Conservation (phyloP, 208 protist species). For the Leishmania gerbilli region DNA sequence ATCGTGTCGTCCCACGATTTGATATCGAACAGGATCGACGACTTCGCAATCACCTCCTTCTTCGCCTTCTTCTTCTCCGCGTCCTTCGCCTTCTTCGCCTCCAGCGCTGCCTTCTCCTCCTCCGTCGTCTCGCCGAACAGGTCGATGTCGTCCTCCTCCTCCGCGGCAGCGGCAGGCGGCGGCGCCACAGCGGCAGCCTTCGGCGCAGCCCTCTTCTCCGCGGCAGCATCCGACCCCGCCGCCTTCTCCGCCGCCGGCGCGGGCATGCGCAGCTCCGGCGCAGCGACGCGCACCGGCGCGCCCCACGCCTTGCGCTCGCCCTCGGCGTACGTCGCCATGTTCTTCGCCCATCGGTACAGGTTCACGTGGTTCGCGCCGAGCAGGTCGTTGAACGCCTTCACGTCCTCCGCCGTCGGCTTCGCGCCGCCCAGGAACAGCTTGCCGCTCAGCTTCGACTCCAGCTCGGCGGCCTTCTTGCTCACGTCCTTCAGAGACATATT, state of each 20-base stretch:
- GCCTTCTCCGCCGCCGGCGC: constrained; percentile 14
- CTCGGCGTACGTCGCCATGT: constrained; percentile 70
- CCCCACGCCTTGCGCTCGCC: constrained; percentile 56
- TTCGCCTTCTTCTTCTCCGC: constrained; percentile 85
- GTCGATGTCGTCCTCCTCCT: constrained; percentile 86
- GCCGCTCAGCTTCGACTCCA: constrained; percentile 57
- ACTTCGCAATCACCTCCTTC: constrained; percentile 87
- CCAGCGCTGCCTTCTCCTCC: constrained; percentile 82
- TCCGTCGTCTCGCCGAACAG: constrained; percentile 89
- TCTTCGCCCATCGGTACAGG: constrained; percentile 76
- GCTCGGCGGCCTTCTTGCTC: constrained; percentile 49
- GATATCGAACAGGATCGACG: constrained; percentile 91
- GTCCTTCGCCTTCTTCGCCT: constrained; percentile 87
- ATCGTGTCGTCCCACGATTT: constrained; percentile 95
- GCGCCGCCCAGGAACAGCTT: constrained; percentile 73
- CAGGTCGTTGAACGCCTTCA: constrained; percentile 75
- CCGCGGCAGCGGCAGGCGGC: constrained; percentile 32
- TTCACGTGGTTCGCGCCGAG: constrained; percentile 51
- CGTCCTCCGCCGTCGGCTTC: constrained; percentile 66
- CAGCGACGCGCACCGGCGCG: constrained; percentile 55
- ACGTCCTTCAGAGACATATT: constrained; percentile 70
- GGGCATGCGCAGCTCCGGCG: constrained; percentile 31
- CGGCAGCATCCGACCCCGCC: constrained; percentile 28
- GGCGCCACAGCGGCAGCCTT: constrained; percentile 32
- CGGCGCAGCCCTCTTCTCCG: constrained; percentile 29